phyloP scores from a whole-genome alignment of 2,329 filamentous ascomycete species.

The Phialophora expanda region DNA sequence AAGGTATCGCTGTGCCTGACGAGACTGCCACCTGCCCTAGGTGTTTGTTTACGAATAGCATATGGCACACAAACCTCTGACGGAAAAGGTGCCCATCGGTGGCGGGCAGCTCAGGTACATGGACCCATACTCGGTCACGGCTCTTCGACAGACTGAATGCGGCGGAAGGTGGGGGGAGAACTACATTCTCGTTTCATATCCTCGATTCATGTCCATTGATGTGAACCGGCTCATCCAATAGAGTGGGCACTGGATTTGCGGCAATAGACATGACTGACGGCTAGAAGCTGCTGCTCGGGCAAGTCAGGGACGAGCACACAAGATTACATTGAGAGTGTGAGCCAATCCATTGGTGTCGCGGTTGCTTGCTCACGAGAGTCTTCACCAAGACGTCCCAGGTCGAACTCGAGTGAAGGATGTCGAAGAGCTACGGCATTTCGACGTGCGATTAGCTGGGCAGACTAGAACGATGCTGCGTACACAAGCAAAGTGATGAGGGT shows the following conservation, averaged over 20 bases:
- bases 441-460: too few relatives aligned
- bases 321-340: neutral
- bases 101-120: neutral
- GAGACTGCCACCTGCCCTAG: too few relatives aligned
- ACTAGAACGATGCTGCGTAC: neutral
- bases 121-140: too few relatives aligned
- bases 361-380: neutral
- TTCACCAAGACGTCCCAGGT: neutral
- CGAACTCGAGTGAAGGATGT: neutral
- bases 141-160: too few relatives aligned
- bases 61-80: neutral
- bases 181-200: neutral
- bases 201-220: neutral
- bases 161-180: neutral
- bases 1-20: neutral
- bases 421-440: neutral
- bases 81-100: neutral
- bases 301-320: neutral
- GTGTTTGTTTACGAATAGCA: too few relatives aligned
- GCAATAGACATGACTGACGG: neutral
- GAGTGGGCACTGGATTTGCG: neutral
- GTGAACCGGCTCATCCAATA: neutral
- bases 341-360: too few relatives aligned
- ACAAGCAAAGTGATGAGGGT: neutral
- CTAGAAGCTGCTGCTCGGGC: neutral